Evolutionary conservation across 75 land plant genomes (phyloP), one percentile per base, ranked within the genome.

Genomic region (Adiantum capillusveneris): DNA sequence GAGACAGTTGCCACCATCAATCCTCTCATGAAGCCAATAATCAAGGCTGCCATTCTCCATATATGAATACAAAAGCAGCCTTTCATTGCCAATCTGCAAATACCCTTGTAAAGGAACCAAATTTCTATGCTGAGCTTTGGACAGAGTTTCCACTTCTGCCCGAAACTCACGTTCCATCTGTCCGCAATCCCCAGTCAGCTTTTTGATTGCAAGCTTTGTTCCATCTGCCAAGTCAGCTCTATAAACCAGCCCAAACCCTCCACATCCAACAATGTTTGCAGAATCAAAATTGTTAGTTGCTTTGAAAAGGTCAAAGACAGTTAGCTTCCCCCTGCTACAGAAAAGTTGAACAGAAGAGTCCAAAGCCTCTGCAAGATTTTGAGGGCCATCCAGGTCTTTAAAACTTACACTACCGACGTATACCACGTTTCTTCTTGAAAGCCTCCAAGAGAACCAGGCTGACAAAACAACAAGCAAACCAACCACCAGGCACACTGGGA

Each of bases 1-100:
- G 27, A 87, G 70, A 20, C 60, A 9, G 2, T 67, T 59, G 11
- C 72, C 61, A 9, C 73, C 76, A 59, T 83, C 85, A 18, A 64
- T 36, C 21, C 74, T 75, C 57, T 84, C 87, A 66, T 84, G 87
- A 25, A 84, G 53, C 87, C 87, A 84, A 50, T 77, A 81, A 51
- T 84, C 87, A 41, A 84, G 65, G 67, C 87, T 84, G 13, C 87
- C 84, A 65, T 82, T 82, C 57, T 82, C 85, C 86, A 83, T 75
- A 73, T 75, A 83, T 3, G 86, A 83, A 64, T 79, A 84, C 14
- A 84, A 74, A 27, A 84, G 66, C 57, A 84, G 54, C 29, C 84
- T 57, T 53, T 84, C 77, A 37, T 58, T 74, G 2, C 81, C 81
- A 53, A 73, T 56, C 16, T 21, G 55, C 48, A 79, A 84, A 50